Conservation (phyloP, 2,329 filamentous ascomycete species). For the Hymenoscyphus albidus region DNA sequence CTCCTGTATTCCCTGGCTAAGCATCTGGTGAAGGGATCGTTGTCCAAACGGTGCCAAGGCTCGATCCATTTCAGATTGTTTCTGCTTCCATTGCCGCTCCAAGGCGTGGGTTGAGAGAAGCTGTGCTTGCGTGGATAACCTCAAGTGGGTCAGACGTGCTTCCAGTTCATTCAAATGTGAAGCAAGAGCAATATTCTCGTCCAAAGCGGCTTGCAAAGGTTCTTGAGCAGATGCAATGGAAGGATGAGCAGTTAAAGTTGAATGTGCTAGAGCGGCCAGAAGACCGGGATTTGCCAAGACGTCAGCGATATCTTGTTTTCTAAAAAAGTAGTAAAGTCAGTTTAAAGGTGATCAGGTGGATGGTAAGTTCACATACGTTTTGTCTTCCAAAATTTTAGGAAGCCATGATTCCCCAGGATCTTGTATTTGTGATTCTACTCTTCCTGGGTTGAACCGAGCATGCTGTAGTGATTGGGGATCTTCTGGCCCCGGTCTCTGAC, state of each 20-base stretch:
- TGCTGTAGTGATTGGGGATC: slow-evolving; percentile 24
- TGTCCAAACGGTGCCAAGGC: slow-evolving; percentile 82
- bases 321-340: slow-evolving; percentile 36
- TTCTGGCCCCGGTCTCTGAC: slow-evolving; percentile 19
- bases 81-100: slow-evolving; percentile 87
- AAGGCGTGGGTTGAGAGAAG: slow-evolving; percentile 79
- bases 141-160: slow-evolving; percentile 52
- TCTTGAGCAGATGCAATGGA: slow-evolving; percentile 64
- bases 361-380: slow-evolving; percentile 59
- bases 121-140: slow-evolving; percentile 71
- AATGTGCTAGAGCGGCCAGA: slow-evolving; percentile 70
- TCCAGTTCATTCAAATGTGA: slow-evolving; percentile 59
- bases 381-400: slow-evolving; percentile 71
- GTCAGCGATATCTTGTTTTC: slow-evolving; percentile 73
- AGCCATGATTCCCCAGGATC: slow-evolving; percentile 74
- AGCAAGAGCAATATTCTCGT: slow-evolving; percentile 69
- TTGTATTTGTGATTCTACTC: slow-evolving; percentile 40
- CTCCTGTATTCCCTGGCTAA: slow-evolving; percentile 73
- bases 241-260: slow-evolving; percentile 64
- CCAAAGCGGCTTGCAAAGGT: slow-evolving; percentile 60
- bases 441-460: slow-evolving; percentile 24
- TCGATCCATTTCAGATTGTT: slow-evolving; percentile 84
- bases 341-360: slow-evolving; percentile 14
- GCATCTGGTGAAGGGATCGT: slow-evolving; percentile 76
- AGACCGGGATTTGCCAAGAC: slow-evolving; percentile 62